Percentiles rank a stretch among this genome's conserved stretches.
phyloP scores from a whole-genome alignment of 1,284 basidiomycete genomes.

The Trametes hirsuta region DNA sequence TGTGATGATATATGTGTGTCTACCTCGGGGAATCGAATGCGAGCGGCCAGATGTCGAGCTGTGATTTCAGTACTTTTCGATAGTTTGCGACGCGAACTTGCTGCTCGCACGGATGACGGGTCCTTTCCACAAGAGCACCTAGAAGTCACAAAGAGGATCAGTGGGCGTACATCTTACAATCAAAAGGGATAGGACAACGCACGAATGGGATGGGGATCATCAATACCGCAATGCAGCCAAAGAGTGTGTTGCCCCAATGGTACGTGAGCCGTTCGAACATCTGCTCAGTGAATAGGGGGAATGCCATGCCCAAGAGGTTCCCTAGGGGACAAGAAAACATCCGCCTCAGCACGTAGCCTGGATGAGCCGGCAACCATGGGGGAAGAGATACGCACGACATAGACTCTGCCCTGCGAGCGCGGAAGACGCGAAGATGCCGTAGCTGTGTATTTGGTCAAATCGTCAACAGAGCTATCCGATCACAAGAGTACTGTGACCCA shows the following conservation, averaged over 20 bases:
- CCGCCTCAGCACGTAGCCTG: not conserved
- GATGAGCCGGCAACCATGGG: not conserved
- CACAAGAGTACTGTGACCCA: constrained; percentile 34
- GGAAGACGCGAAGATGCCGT: constrained; percentile 76
- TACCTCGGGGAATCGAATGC: not conserved
- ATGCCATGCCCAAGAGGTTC: constrained; percentile 59
- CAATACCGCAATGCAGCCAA: constrained; percentile 59
- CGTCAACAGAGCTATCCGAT: not conserved
- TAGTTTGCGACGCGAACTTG: constrained; percentile 50
- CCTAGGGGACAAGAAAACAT: constrained; percentile 40
- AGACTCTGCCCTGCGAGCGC: constrained; percentile 80
- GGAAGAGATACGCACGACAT: constrained; percentile 49
- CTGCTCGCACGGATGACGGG: constrained; percentile 62
- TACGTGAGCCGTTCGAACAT: constrained; percentile 66
- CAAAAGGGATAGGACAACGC: constrained; percentile 29
- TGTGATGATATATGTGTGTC: not conserved
- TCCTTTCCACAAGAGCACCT: constrained; percentile 67
- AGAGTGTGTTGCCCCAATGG: constrained; percentile 73
- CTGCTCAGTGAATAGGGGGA: constrained; percentile 67
- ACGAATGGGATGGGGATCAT: constrained; percentile 74
- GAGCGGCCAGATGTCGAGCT: not conserved
- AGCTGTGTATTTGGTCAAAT: constrained; percentile 41
- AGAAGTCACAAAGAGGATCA: constrained; percentile 1
- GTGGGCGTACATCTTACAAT: not conserved
- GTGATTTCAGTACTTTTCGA: constrained; percentile 18